Conservation (phyloP, 345 rosid genomes). For the Aurinia saxatilis region DNA sequence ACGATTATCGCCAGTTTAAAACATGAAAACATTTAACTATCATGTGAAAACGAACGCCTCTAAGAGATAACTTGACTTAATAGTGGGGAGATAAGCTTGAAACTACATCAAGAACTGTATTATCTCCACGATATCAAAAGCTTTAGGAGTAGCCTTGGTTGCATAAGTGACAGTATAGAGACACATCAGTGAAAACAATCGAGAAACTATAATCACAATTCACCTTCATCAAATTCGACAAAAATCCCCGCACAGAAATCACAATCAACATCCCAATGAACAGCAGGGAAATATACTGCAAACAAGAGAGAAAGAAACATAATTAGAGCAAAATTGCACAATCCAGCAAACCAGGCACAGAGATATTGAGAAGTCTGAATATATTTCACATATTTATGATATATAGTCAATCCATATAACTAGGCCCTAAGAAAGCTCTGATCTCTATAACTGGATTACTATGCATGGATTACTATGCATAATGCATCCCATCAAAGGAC, state of each 20-base stretch:
- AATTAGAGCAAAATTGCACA: neutral
- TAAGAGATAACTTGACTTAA: neutral
- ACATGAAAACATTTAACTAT: neutral
- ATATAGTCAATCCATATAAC: neutral
- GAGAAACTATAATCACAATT: slow-evolving; percentile 1
- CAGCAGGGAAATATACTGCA: slow-evolving; percentile 83
- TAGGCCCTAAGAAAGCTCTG: neutral
- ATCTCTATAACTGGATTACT: neutral
- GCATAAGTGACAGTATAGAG: neutral
- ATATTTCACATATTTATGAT: neutral
- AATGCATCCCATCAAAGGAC: slow-evolving; percentile 4
- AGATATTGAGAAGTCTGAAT: neutral
- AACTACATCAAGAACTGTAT: neutral
- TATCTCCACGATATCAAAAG: neutral
- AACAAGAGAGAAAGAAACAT: slow-evolving; percentile 18
- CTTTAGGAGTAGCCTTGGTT: neutral
- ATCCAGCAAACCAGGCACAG: neutral
- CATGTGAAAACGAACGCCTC: neutral
- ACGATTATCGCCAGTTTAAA: neutral
- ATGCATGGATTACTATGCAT: no score
- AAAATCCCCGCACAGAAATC: slow-evolving; percentile 89
- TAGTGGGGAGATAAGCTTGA: neutral
- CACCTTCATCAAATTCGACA: slow-evolving; percentile 92
- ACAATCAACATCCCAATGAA: slow-evolving; percentile 91
- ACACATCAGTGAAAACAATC: neutral